phyloP scores from a whole-genome alignment of 2,329 filamentous ascomycete genomes.

The Diaporthe destruens region DNA sequence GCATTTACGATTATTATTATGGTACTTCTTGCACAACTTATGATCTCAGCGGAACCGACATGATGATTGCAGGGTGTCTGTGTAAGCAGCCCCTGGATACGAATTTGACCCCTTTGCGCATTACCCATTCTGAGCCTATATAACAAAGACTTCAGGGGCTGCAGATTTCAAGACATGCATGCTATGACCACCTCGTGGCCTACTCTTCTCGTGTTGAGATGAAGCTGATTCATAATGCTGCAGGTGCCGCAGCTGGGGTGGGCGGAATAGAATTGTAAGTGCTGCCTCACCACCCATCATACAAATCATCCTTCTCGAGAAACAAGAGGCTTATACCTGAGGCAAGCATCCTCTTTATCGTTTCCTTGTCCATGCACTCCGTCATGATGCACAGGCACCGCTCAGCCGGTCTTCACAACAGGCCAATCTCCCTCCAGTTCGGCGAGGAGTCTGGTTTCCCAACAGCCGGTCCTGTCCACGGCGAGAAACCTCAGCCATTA shows the following conservation, averaged over 20 bases:
- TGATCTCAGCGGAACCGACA: constrained; percentile 38
- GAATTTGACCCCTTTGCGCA: no score
- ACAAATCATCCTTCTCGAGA: neutral
- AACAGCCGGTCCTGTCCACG: constrained; percentile 39
- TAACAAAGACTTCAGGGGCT: no score
- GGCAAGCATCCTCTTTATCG: constrained; percentile 57
- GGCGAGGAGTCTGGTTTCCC: constrained; percentile 37
- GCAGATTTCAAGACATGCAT: no score
- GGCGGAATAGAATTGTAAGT: constrained; percentile 60
- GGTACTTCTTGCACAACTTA: constrained; percentile 44
- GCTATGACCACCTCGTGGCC: no score
- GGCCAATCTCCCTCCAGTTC: constrained; percentile 44
- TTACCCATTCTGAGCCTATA: no score
- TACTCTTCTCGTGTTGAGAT: no score
- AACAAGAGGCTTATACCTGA: neutral
- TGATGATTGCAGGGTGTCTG: constrained; percentile 46
- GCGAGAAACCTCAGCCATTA: constrained; percentile 44
- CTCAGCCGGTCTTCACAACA: constrained; percentile 56
- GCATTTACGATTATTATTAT: constrained; percentile 45
- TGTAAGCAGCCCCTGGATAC: no score
- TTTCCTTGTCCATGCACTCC: constrained; percentile 56
- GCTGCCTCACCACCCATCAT: neutral
- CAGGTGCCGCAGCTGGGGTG: constrained; percentile 54
- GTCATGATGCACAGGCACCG: constrained; percentile 60
- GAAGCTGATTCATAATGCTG: no score